Percentiles rank a stretch among this genome's conserved stretches.
Conservation (phyloP, 1,139 yeast species). For the Protomyces inouyei region DNA sequence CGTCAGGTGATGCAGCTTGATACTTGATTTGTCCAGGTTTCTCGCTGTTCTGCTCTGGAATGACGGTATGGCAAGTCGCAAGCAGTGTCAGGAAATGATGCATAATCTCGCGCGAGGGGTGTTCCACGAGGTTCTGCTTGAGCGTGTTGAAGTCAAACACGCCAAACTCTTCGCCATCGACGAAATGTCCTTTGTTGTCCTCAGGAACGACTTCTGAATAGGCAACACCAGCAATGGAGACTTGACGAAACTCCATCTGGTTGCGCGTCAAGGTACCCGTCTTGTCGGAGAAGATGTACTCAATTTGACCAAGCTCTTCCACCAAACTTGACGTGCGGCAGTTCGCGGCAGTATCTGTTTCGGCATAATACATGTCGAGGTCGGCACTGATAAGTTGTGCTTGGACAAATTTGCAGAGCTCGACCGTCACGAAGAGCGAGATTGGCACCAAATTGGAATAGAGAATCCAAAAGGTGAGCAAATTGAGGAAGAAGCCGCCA, state of each 20-base stretch:
- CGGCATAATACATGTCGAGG: conserved; percentile 83
- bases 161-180: conserved; percentile 63
- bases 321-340: conserved; percentile 93
- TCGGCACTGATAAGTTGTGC: conserved; percentile 92
- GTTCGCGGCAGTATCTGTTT: conserved; percentile 87
- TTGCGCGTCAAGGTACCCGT: conserved; percentile 94
- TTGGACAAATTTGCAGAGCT: conserved; percentile 88
- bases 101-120: conserved; percentile 54
- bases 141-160: conserved; percentile 68
- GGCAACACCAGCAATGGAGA: conserved; percentile 88
- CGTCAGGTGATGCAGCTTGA: conserved; percentile 99
- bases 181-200: conserved; percentile 45
- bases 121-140: conserved; percentile 48
- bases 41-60: conserved; percentile 68
- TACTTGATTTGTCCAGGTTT: conserved; percentile 57
- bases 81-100: conserved; percentile 77
- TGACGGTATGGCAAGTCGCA: conserved; percentile 95
- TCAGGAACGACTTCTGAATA: conserved; percentile 89
- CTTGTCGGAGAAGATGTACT: conserved; percentile 90
- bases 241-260: conserved; percentile 93
- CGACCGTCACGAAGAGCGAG: conserved; percentile 82
- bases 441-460: conserved; percentile 95
- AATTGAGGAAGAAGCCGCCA: conserved; percentile 72
- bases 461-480: conserved; percentile 90
- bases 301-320: conserved; percentile 94